Base-by-base conservation (phyloP, 1,284 basidiomycete genomes). In the Rhodotorula sp. region DNA sequence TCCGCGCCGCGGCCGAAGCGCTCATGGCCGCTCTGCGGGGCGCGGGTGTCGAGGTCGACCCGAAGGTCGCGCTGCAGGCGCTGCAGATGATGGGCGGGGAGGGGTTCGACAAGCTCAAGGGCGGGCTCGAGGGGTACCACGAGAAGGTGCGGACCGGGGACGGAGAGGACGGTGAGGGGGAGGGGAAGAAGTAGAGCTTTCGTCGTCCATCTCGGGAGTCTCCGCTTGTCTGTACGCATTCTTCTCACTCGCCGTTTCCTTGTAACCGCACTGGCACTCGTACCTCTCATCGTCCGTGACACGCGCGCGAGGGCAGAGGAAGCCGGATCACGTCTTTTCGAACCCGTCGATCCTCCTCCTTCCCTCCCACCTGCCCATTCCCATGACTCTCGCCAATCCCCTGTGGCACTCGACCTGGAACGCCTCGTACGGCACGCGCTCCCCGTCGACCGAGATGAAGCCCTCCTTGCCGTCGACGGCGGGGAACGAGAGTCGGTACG, bases 381-480 rank as follows among this genome's bases (percentile, higher is more conserved):
- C 53, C 65, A 69, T 57, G n/a, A 70, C 62, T 34, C 68, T 54
- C 61, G 67, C 92, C 27, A 91, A 81, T 10, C 87, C 86, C 36
- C 85, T 85, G 76, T 92, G 87, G 10, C 92, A 88, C 81, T 97
- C 91, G 10, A 97, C 90, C 77, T 93, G 88, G 81, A 90, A 94
- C 67, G 89, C 86, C 77, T 89, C 86, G 78, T 91, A 92, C 1
- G 90, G 89, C 78, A 89, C 90, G 25, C 83, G 81, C 82, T 98
- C 95, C 27, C 95, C 95, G 79, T 98, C 95, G 68, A 93, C 84
- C 39, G 62, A 63, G 53, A 63, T 46, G 62, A 41, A 55, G 17
- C 53, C 53, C 15, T 54, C 62, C 15, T 63, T 54, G n/a, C 39
- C 39, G 27, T 17, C 39, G 12, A 41, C 6, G 41, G 61, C 92